Conservation (phyloP, 352 stramenopile species). For the Globisporangium cystogenes region DNA sequence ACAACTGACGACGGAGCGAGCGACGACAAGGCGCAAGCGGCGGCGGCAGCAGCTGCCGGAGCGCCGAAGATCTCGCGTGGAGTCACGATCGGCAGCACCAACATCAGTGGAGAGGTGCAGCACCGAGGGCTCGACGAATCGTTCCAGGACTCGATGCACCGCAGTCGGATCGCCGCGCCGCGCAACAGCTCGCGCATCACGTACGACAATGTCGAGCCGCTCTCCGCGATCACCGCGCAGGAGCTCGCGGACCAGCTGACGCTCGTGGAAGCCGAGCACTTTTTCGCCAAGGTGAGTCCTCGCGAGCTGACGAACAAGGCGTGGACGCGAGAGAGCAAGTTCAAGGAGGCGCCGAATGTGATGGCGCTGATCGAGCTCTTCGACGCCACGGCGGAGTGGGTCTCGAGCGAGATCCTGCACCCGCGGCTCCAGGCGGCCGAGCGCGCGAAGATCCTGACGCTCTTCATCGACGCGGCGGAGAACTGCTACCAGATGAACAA, state of each 20-base stretch:
- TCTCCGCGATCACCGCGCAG: conserved; percentile 53
- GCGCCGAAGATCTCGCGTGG: conserved; percentile 60
- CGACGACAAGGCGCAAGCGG: not conserved
- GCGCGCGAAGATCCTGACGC: conserved; percentile 73
- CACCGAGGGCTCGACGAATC: conserved; percentile 33
- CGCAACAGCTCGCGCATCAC: conserved; percentile 62
- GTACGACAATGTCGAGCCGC: conserved; percentile 75
- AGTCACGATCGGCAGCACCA: conserved; percentile 54
- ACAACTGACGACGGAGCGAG: conserved; percentile 2
- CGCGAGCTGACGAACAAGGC: conserved; percentile 86
- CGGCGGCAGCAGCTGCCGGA: conserved; percentile 1
- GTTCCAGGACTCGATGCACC: conserved; percentile 71
- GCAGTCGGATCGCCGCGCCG: conserved; percentile 37
- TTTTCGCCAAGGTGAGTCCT: conserved; percentile 59
- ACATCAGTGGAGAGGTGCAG: not conserved
- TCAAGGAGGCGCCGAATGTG: conserved; percentile 73
- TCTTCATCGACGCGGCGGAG: conserved; percentile 83
- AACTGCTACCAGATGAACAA: conserved; percentile 86
- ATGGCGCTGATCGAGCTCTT: conserved; percentile 86
- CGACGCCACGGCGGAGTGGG: conserved; percentile 78
- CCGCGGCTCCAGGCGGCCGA: conserved; percentile 76
- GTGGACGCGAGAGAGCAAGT: conserved; percentile 79
- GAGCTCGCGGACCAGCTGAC: conserved; percentile 79
- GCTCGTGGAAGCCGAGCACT: conserved; percentile 73
- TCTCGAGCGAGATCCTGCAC: conserved; percentile 86